These are phyloP conservation scores for Noccaea caerulescens DNA, from an alignment of 345 rosid species.

Conservation along the genomic window DNA sequence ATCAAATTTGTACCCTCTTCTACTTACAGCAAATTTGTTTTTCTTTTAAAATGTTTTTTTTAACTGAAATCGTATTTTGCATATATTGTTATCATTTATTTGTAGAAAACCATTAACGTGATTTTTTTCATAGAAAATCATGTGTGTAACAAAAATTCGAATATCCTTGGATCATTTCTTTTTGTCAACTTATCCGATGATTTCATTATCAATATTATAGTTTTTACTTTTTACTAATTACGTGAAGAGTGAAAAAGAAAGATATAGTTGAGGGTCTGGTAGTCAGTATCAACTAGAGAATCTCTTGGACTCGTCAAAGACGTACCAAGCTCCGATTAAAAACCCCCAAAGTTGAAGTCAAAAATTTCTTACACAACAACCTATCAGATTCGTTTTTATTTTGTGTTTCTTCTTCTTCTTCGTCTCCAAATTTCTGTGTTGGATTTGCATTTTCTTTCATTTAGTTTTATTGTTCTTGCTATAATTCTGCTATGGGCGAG, in stretches of 20 bases:
- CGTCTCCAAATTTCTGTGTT: constrained; percentile 10
- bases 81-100: neutral
- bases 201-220: neutral
- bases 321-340: constrained; percentile 7
- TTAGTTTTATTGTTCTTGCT: neutral
- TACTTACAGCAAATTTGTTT: too few species aligned
- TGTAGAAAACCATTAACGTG: neutral
- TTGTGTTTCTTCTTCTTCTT: constrained; percentile 14
- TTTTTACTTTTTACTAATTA: neutral
- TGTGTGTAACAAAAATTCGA: neutral
- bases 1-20: too few species aligned
- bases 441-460: neutral
- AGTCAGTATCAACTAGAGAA: constrained; percentile 27
- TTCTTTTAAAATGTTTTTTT: neutral
- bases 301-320: constrained; percentile 29
- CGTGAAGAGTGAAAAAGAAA: neutral
- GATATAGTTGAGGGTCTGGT: neutral
- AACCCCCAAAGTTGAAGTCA: constrained; percentile 25
- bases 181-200: neutral
- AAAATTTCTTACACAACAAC: constrained; percentile 35
- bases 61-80: neutral
- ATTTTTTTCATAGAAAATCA: neutral
- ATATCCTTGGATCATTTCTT: constrained; percentile 1
- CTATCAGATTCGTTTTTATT: constrained; percentile 10
- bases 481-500: constrained; percentile 52